Evolutionary conservation across 1,284 basidiomycete genomes (phyloP), one percentile per base, ranked within the genome.

Genomic region (Naganishia sp.): DNA sequence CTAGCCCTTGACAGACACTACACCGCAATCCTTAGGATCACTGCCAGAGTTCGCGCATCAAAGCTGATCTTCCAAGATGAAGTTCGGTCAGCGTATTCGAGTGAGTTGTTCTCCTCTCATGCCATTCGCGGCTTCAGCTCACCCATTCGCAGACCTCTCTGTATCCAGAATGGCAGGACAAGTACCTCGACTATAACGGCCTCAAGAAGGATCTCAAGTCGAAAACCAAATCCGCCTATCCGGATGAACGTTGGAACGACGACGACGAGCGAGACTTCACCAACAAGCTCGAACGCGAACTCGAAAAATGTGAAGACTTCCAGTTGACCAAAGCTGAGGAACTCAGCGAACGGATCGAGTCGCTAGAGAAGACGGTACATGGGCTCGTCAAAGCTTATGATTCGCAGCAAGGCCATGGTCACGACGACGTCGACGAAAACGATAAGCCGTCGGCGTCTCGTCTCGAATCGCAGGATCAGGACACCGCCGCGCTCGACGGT

Each of bases 241-340:
- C 56, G 5, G 53, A 62, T 25, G 75, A 55, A 60, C 56, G 49
- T 46, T 97, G 94, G 94, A 85, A 83, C 35, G 84, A 86, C 56
- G 80, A 84, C 10, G 92, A 95, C 76, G 94, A 97, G 79, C 82
- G 82, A 31, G 86, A 89, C 53, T 97, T 96, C 75, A 88, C 87
- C 25, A 78, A 76, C 47, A 84, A 89, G 81, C 87, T 98, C 65
- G 89, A 92, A 75, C 83, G 83, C 68, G 94, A 99, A 81, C 84
- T 99, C 52, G 91, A 95, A 76, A 99, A 99, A 83, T 90, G 98
- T 65, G 90, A 97, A 75, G 88, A 89, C 74, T 99, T 99, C 78
- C 96, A 99, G 77, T 91, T 89, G 75, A 81, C 84, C 53, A 99
- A 98, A 86, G 92, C 92, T 13, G 84, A 86, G 18, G 92, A 96